phyloP scores from a whole-genome alignment of 495 filamentous ascomycete species.

The Aspergillus cristatus region DNA sequence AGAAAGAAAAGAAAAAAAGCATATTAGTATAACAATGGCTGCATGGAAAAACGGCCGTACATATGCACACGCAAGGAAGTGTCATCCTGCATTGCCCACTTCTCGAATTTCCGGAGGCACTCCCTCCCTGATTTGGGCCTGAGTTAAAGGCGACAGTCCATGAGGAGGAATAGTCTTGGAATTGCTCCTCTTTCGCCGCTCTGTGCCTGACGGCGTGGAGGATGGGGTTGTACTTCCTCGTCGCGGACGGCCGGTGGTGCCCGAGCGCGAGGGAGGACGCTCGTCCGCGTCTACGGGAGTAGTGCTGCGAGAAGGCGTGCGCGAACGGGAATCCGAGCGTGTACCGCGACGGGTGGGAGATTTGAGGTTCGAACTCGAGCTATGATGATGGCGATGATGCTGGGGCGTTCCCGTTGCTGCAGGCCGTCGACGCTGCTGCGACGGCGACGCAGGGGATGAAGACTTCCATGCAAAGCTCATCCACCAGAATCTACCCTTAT shows the following conservation, averaged over 20 bases:
- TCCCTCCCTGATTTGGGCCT: constrained; percentile 36
- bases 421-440: constrained; percentile 33
- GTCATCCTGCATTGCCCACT: too few relatives aligned
- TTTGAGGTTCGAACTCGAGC: constrained; percentile 21
- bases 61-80: too few relatives aligned
- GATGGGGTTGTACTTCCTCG: constrained; percentile 24
- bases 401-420: constrained; percentile 21
- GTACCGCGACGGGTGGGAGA: constrained; percentile 25
- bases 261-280: constrained; percentile 31
- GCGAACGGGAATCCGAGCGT: constrained; percentile 38
- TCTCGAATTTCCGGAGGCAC: constrained; percentile 23
- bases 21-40: constrained; percentile 3
- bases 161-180: constrained; percentile 23
- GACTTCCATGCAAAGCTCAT: constrained; percentile 47
- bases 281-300: constrained; percentile 35
- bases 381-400: constrained; percentile 24
- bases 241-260: constrained; percentile 24
- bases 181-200: constrained; percentile 26
- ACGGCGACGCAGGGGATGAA: constrained; percentile 18
- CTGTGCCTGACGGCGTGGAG: constrained; percentile 13
- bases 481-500: constrained; percentile 80
- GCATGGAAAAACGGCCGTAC: too few relatives aligned
- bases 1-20: background rate
- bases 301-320: constrained; percentile 40
- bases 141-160: constrained; percentile 34